A percentile compares a stretch with the other conserved stretches of the same genome.
Evolutionary conservation across 148 eudicot species (phyloP).

Genomic region (Hydrangea macrophylla): DNA sequence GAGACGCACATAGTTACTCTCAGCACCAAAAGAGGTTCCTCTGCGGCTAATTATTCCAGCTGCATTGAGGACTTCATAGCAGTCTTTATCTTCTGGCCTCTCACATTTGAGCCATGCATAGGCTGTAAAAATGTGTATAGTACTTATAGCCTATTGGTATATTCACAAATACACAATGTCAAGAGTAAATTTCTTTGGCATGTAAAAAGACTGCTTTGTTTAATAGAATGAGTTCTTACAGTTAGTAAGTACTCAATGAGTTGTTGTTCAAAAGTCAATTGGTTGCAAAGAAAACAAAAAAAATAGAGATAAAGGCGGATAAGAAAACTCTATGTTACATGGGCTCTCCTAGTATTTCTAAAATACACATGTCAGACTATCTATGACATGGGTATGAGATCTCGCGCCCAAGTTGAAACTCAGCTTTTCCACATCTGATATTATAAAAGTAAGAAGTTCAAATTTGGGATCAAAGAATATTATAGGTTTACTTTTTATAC

Average conservation of each 20-base stretch:
- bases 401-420: too few relatives aligned
- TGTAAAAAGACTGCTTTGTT: not conserved
- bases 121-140: conserved; percentile 19
- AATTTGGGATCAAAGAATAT: too few relatives aligned
- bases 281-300: not conserved
- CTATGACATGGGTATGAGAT: too few relatives aligned
- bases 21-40: conserved; percentile 16
- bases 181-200: not conserved
- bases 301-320: not conserved
- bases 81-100: conserved; percentile 28
- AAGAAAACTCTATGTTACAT: too few relatives aligned
- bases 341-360: too few relatives aligned
- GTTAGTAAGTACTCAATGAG: not conserved
- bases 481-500: too few relatives aligned
- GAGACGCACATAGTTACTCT: conserved; percentile 24
- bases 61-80: conserved; percentile 15
- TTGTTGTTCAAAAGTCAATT: not conserved
- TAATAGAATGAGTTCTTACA: not conserved
- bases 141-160: too few relatives aligned
- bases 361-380: too few relatives aligned
- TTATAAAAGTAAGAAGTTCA: too few relatives aligned
- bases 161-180: too few relatives aligned
- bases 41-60: conserved; percentile 19
- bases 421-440: too few relatives aligned
- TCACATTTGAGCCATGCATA: conserved; percentile 38